Conservation (phyloP, 2,329 filamentous ascomycete species). For the Aureobasidium melanogenum region DNA sequence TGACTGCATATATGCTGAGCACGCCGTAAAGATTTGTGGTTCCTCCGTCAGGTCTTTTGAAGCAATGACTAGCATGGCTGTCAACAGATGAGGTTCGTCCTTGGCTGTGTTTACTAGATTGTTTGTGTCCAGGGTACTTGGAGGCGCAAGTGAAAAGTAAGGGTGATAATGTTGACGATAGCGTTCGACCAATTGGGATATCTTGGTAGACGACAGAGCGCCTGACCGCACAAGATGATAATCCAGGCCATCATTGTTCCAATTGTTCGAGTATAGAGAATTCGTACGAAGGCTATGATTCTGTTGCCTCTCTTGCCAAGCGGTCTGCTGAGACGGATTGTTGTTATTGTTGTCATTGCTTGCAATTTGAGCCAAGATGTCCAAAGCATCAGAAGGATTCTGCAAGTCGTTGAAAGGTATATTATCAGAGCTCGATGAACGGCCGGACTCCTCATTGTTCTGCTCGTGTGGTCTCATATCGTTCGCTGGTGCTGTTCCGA, state of each 20-base stretch:
- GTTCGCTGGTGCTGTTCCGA: constrained; percentile 12
- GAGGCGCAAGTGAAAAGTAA: constrained; percentile 60
- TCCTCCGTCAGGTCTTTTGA: constrained; percentile 62
- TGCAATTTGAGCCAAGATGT: constrained; percentile 40
- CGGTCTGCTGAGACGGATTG: constrained; percentile 17
- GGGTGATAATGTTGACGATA: constrained; percentile 60
- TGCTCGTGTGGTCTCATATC: constrained; percentile 10
- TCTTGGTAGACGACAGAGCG: constrained; percentile 34
- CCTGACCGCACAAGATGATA: constrained; percentile 36
- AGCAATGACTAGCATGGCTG: constrained; percentile 60
- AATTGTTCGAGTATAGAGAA: neutral
- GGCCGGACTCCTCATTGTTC: neutral
- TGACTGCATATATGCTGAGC: constrained; percentile 61
- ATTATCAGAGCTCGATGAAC: constrained; percentile 22
- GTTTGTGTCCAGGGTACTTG: constrained; percentile 47
- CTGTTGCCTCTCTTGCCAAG: constrained; percentile 4
- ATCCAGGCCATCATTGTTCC: constrained; percentile 24
- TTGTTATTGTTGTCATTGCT: constrained; percentile 24
- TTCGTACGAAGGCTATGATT: neutral
- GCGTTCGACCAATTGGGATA: constrained; percentile 46
- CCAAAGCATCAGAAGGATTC: constrained; percentile 41
- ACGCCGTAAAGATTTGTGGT: constrained; percentile 54
- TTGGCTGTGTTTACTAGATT: constrained; percentile 48
- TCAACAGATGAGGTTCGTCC: constrained; percentile 58
- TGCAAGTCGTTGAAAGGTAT: constrained; percentile 35